Base-by-base conservation (phyloP, 2,329 filamentous ascomycete species). In the Plectosphaerella cucumerina region DNA sequence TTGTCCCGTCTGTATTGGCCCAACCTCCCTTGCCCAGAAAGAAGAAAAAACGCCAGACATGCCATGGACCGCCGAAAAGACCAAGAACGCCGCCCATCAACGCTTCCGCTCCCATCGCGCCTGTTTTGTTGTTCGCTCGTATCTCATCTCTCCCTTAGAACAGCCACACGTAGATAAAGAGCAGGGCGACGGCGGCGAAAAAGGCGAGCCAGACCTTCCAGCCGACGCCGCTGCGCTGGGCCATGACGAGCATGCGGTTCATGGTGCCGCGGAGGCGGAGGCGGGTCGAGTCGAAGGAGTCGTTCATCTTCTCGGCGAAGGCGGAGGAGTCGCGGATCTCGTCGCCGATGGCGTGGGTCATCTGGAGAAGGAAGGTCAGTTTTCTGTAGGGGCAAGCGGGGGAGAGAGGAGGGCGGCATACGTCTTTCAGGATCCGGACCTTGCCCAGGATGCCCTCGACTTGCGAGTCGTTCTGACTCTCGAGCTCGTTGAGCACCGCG, bases 181-280 rank as follows among this genome's bases (percentile, higher is more conserved):
- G 68, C 50, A 93, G 65, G 56, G 87, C 82, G 17, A 97, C 89
- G 34, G 85, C 88, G 6, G 84, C 78, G 67, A 99, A 96, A 71
- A 99, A 99, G 42, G 76, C 78, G 48, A 97, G 68, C 94, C 94
- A 99, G 51, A 92, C 88, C 70, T 83, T 93, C 94, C 94, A 99
- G 62, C 91, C 87, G 10, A 99, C 86, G n/a, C 94, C 94, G 2
- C 92, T 96, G 62, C 85, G 80, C 73, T 97, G 83, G 5, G 94
- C 94, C 94, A 99, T 99, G 49, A 93, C 67, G 58, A 97, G 72
- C 94, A 99, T 99, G 53, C 92, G 80, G 66, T 90, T 96, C 94
- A 99, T 97, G 17, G 95, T 97, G 49, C 93, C 91, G 43, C 86
- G 82, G 55, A 99, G 75, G 56, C 89, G 82, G 48, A 91, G 72